A percentile compares a stretch with the other conserved stretches of the same genome.
phyloP scores from a whole-genome alignment of 2,329 filamentous ascomycete species.

The Cladosporium sp. region DNA sequence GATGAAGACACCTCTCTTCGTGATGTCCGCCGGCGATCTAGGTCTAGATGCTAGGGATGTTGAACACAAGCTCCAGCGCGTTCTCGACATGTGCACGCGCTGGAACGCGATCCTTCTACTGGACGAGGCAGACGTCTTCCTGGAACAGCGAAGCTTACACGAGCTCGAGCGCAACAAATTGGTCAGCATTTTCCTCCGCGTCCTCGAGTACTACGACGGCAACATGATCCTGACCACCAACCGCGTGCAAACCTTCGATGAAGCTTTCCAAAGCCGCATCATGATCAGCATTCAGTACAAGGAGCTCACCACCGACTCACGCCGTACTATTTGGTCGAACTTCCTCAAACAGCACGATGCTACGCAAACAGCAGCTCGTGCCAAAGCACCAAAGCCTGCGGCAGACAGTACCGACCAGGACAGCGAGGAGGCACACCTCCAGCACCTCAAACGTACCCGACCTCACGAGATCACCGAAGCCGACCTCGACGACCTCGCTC shows the following conservation, averaged over 20 bases:
- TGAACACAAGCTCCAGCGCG: slow-evolving; percentile 42
- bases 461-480: slow-evolving; percentile 27
- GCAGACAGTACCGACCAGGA: slow-evolving; percentile 10
- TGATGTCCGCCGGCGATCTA: slow-evolving; percentile 48
- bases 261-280: slow-evolving; percentile 45
- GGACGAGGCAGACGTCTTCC: slow-evolving; percentile 47
- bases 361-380: slow-evolving; percentile 21
- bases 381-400: slow-evolving; percentile 11
- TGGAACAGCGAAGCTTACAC: slow-evolving; percentile 36
- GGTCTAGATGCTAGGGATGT: slow-evolving; percentile 41
- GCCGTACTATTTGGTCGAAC: slow-evolving; percentile 42
- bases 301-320: slow-evolving; percentile 34
- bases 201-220: slow-evolving; percentile 34
- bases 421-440: slow-evolving; percentile 8
- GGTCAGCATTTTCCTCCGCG: slow-evolving; percentile 39
- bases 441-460: slow-evolving; percentile 22
- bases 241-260: slow-evolving; percentile 41
- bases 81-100: slow-evolving; percentile 45
- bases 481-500: slow-evolving; percentile 29
- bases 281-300: slow-evolving; percentile 41
- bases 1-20: slow-evolving; percentile 48
- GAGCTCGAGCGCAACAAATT: slow-evolving; percentile 45
- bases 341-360: slow-evolving; percentile 35
- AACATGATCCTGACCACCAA: slow-evolving; percentile 46
- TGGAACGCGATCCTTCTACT: slow-evolving; percentile 52